phyloP scores from a whole-genome alignment of 208 protist species.

The Leishmania turanica region DNA sequence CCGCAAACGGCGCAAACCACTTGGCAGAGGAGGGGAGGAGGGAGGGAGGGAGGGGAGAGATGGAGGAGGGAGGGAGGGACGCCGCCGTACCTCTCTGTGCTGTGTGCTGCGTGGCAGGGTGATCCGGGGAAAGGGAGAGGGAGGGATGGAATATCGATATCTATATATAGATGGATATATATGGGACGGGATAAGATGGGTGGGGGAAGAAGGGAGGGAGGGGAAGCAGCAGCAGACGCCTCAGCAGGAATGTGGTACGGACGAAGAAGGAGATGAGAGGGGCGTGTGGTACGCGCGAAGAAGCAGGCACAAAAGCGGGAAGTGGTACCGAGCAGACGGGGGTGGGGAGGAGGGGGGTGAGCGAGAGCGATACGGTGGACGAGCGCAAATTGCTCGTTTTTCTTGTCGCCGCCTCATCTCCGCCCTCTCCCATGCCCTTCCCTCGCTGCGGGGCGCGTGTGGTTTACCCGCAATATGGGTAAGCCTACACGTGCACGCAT shows the following conservation, averaged over 20 bases:
- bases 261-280: neutral
- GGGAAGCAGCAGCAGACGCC: no score
- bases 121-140: neutral
- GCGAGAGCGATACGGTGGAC: neutral
- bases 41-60: no score
- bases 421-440: neutral
- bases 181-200: neutral
- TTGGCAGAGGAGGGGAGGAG: neutral
- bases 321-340: neutral
- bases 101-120: neutral
- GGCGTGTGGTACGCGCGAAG: neutral
- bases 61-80: no score
- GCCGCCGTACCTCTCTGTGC: neutral
- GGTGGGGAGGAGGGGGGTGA: no score
- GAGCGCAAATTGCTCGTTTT: slow-evolving; percentile 1
- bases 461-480: neutral
- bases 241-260: no score
- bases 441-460: neutral
- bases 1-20: neutral
- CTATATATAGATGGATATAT: no score
- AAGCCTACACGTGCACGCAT: neutral
- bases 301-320: neutral
- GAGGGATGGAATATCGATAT: neutral
- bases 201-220: neutral
- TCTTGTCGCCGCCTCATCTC: neutral